phyloP scores from a whole-genome alignment of 768 basidiomycete genomes.

The Russula olivacea region DNA sequence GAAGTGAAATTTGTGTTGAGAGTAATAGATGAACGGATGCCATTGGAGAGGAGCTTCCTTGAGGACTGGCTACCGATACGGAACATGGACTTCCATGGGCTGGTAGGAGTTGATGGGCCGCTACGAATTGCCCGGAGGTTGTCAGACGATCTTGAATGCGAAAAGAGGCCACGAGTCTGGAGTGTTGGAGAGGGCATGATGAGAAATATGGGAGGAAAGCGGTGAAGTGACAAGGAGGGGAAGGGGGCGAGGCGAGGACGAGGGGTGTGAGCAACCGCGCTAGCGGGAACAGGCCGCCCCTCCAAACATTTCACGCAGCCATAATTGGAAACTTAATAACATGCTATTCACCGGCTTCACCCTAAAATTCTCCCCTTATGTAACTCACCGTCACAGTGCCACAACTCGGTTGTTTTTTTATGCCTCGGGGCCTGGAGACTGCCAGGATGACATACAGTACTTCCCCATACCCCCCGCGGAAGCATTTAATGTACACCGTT shows the following conservation, averaged over 20 bases:
- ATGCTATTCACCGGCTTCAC: neutral
- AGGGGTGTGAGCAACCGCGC: constrained; percentile 11
- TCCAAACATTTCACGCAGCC: neutral
- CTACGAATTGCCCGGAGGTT: constrained; percentile 15
- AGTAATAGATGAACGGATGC: constrained; percentile 42
- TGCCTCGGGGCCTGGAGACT: neutral
- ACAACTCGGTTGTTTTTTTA: neutral
- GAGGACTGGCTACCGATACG: constrained; percentile 59
- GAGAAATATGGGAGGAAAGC: constrained; percentile 1
- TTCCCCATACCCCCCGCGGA: neutral
- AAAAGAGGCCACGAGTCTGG: constrained; percentile 18
- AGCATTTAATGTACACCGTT: neutral
- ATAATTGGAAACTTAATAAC: constrained; percentile 4
- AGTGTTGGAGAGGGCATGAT: constrained; percentile 14
- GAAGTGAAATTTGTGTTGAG: constrained; percentile 45
- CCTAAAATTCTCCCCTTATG: neutral
- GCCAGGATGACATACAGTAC: too few relatives aligned
- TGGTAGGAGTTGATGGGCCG: constrained; percentile 23
- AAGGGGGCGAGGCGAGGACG: neutral
- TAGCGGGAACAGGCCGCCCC: neutral
- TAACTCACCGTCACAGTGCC: neutral
- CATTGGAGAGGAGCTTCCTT: constrained; percentile 44
- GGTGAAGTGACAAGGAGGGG: neutral
- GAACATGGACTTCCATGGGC: constrained; percentile 69
- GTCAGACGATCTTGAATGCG: constrained; percentile 25